A percentile compares a stretch with the other conserved stretches of the same genome.
These are phyloP conservation scores for Ustilago bromivora DNA, from an alignment of 1,284 basidiomycete species.

Conservation along the genomic window DNA sequence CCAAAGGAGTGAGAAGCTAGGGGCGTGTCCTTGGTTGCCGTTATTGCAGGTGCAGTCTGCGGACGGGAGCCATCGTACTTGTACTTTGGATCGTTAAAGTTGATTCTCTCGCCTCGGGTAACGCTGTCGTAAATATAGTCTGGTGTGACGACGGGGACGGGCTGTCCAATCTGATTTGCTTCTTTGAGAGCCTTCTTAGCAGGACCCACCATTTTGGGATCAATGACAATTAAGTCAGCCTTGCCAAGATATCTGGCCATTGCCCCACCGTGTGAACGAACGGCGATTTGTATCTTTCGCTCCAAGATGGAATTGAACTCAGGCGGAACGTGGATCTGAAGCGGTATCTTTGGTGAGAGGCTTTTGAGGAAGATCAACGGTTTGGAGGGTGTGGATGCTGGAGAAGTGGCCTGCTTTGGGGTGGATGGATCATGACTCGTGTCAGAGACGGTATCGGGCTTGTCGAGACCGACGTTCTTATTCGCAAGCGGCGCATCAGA, in stretches of 20 bases:
- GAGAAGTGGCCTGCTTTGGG: neutral
- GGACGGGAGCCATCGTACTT: constrained; percentile 18
- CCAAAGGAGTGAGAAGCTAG: constrained; percentile 10
- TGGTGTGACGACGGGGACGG: constrained; percentile 40
- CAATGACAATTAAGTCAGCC: constrained; percentile 39
- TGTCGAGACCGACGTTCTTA: neutral
- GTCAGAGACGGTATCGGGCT: neutral
- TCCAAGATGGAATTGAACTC: constrained; percentile 12
- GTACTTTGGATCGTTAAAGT: constrained; percentile 36
- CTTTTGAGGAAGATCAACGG: constrained; percentile 34
- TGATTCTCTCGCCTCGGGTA: constrained; percentile 16
- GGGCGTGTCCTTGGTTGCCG: constrained; percentile 3
- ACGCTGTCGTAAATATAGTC: constrained; percentile 34
- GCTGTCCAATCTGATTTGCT: constrained; percentile 33
- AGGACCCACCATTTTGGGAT: constrained; percentile 6
- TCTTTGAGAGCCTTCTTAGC: constrained; percentile 18
- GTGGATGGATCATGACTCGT: neutral
- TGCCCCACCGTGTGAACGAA: constrained; percentile 39
- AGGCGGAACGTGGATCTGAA: constrained; percentile 24
- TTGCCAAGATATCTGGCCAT: constrained; percentile 31
- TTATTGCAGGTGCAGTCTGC: neutral
- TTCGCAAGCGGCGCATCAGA: neutral
- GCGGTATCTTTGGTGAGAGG: constrained; percentile 18
- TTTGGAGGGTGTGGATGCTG: constrained; percentile 8
- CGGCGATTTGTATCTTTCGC: constrained; percentile 20